Percentiles rank a stretch among this genome's conserved stretches.
Evolutionary conservation across 2,329 filamentous ascomycete species (phyloP).

Genomic region (Penicillium hesseltinei): DNA sequence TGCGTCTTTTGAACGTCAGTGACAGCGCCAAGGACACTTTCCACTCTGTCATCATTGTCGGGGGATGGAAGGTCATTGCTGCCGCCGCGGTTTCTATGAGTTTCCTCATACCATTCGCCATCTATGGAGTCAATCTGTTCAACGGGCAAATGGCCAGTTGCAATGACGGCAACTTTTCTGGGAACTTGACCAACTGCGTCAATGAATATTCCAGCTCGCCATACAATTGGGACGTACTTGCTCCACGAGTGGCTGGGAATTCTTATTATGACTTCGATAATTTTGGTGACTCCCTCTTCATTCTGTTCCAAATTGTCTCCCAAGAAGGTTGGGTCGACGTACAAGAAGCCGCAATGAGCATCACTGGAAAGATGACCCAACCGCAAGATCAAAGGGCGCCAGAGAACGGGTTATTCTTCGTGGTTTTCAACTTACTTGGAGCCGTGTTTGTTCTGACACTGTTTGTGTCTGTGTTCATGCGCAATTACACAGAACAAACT

Average conservation of each 20-base stretch:
- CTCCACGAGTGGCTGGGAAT: constrained; percentile 77
- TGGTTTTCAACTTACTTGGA: constrained; percentile 92
- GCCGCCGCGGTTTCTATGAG: constrained; percentile 92
- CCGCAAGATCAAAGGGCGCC: constrained; percentile 67
- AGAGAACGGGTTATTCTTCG: constrained; percentile 90
- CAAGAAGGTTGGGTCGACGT: constrained; percentile 98
- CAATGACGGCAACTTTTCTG: constrained; percentile 67
- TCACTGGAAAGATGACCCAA: constrained; percentile 73
- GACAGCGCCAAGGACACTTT: constrained; percentile 95
- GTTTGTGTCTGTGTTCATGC: constrained; percentile 99
- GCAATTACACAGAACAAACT: constrained; percentile 98
- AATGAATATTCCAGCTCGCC: constrained; percentile 77
- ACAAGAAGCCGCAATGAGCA: constrained; percentile 78
- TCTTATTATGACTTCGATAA: constrained; percentile 90
- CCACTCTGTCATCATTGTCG: constrained; percentile 90
- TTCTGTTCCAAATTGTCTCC: constrained; percentile 97
- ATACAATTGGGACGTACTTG: constrained; percentile 79
- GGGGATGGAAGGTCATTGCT: constrained; percentile 89
- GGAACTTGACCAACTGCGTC: constrained; percentile 67
- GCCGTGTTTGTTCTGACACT: constrained; percentile 95
- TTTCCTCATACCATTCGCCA: constrained; percentile 91
- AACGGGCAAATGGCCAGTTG: constrained; percentile 75
- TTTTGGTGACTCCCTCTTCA: constrained; percentile 90
- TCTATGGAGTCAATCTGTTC: constrained; percentile 93
- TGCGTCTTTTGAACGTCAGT: constrained; percentile 90